Evolutionary conservation across 108 stramenopile species (phyloP).

Genomic region (Mediolabrus comicus): DNA sequence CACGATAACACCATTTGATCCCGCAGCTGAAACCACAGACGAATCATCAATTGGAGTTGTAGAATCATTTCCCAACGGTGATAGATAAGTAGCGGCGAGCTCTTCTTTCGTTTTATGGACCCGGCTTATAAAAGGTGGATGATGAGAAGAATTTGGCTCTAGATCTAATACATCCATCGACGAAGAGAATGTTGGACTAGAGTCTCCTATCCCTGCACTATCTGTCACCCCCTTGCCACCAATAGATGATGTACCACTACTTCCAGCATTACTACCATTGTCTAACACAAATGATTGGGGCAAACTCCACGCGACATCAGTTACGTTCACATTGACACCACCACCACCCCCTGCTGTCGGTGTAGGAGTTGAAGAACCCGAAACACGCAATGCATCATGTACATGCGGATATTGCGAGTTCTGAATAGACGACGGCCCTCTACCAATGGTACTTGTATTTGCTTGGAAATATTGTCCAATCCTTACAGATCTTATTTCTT

Average conservation of each 20-base stretch:
- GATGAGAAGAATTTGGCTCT: conserved; percentile 29
- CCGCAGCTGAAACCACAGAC: conserved; percentile 71
- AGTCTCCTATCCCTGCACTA: conserved; percentile 4
- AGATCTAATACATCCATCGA: conserved; percentile 8
- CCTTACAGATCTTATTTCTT: conserved; percentile 50
- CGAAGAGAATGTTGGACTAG: conserved; percentile 1
- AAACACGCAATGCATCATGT: conserved; percentile 29
- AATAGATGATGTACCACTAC: conserved; percentile 2
- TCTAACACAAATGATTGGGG: conserved; percentile 40
- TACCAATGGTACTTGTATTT: neutral
- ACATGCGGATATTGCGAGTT: conserved; percentile 36
- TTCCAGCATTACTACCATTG: conserved; percentile 4
- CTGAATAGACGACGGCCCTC: conserved; percentile 5
- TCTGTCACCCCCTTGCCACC: neutral
- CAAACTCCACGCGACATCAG: conserved; percentile 83
- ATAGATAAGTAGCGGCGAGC: neutral
- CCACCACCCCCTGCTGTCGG: conserved; percentile 39
- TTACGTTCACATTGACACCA: conserved; percentile 60
- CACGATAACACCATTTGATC: conserved; percentile 83
- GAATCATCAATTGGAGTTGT: conserved; percentile 36
- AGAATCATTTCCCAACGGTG: neutral
- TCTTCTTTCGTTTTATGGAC: neutral
- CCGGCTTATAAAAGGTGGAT: conserved; percentile 41
- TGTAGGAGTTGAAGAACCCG: conserved; percentile 15
- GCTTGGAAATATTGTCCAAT: conserved; percentile 61